Evolutionary conservation across 2,329 filamentous ascomycete genomes (phyloP).

Genomic region (Phymatotrichopsis omnivora): DNA sequence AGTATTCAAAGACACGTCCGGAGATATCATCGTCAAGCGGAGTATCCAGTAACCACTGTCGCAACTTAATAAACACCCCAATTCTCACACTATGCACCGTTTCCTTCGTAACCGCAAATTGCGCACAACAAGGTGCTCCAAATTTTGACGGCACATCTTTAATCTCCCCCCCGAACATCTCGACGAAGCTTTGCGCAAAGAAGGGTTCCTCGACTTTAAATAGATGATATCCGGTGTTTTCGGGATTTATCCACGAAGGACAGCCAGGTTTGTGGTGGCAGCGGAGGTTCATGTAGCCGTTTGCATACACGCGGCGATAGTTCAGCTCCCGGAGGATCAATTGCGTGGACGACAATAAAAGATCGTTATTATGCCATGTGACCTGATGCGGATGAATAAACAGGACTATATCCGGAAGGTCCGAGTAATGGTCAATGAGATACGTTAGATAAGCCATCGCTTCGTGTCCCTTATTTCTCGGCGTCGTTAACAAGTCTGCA

Average conservation of each 20-base stretch:
- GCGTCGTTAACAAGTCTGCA: constrained; percentile 14
- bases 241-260: constrained; percentile 48
- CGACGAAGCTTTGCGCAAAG: constrained; percentile 33
- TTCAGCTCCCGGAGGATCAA: constrained; percentile 45
- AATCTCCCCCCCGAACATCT: constrained; percentile 38
- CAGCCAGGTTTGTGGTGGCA: constrained; percentile 51
- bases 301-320: constrained; percentile 41
- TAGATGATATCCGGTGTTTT: constrained; percentile 36
- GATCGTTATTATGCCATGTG: constrained; percentile 51
- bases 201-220: constrained; percentile 41
- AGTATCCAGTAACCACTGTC: constrained; percentile 51
- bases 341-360: constrained; percentile 43
- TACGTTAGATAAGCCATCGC: constrained; percentile 53
- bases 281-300: constrained; percentile 51
- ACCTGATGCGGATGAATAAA: constrained; percentile 50
- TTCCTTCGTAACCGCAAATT: constrained; percentile 51
- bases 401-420: constrained; percentile 44
- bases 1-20: constrained; percentile 53
- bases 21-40: constrained; percentile 45
- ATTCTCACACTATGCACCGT: constrained; percentile 42
- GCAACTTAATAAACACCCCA: constrained; percentile 47
- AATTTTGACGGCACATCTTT: constrained; percentile 44
- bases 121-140: constrained; percentile 55
- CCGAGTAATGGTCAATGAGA: constrained; percentile 52
- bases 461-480: constrained; percentile 42